Evolutionary conservation across 768 basidiomycete genomes (phyloP).

Genomic region (Termitomyces sp.): DNA sequence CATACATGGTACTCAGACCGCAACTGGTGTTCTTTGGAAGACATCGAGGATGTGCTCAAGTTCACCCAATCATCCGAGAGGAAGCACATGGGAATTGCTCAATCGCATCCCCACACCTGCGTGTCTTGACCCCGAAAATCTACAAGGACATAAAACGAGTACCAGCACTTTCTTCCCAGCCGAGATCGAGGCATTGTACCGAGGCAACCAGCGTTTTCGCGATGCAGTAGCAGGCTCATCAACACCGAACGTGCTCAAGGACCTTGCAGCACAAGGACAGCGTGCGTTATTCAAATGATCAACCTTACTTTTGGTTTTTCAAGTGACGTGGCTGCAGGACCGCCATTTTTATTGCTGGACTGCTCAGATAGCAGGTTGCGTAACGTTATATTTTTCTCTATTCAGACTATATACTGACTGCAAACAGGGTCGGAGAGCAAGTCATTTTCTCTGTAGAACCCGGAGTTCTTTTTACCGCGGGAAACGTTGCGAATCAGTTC

Average conservation of each 20-base stretch:
- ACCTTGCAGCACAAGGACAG: conserved; percentile 12
- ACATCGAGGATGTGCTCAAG: neutral
- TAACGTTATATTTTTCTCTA: neutral
- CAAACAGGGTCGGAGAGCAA: conserved; percentile 24
- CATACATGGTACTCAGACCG: neutral
- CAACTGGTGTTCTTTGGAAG: neutral
- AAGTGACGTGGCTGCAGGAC: conserved; percentile 9
- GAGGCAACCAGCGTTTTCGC: conserved; percentile 13
- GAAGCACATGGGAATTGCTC: conserved; percentile 9
- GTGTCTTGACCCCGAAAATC: neutral
- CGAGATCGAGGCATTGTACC: conserved; percentile 14
- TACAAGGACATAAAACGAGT: neutral
- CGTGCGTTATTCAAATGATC: neutral
- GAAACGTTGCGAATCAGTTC: conserved; percentile 37
- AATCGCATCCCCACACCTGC: conserved; percentile 13
- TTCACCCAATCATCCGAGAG: neutral
- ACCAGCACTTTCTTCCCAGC: conserved; percentile 5
- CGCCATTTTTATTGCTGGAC: conserved; percentile 34
- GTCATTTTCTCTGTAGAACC: conserved; percentile 33
- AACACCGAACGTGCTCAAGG: conserved; percentile 10
- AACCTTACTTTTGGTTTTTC: neutral
- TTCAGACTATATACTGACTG: neutral
- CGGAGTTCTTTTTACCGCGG: conserved; percentile 31
- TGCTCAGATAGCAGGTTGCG: conserved; percentile 31
- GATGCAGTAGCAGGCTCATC: conserved; percentile 11